Evolutionary conservation across 495 filamentous ascomycete genomes (phyloP).

Genomic region (Aspergillus olivimuriae): DNA sequence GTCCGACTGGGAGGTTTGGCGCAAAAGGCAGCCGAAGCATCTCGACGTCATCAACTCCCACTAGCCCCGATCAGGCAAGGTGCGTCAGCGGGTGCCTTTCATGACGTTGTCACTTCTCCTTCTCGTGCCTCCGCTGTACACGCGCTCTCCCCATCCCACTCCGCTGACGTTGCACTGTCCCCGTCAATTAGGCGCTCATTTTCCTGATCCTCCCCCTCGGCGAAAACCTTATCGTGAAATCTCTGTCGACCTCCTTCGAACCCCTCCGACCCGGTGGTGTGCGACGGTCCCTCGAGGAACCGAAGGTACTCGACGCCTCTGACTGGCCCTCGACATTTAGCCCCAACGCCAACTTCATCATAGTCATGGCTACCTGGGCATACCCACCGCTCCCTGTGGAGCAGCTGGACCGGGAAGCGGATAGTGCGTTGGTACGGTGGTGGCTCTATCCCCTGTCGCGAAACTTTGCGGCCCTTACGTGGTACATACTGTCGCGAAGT

Average conservation of each 20-base stretch:
- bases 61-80: constrained; percentile 21
- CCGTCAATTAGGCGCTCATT: background rate
- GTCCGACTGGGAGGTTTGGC: background rate
- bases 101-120: constrained; percentile 35
- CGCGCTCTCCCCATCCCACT: background rate
- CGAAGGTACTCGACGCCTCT: background rate
- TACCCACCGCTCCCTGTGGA: constrained; percentile 66
- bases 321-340: background rate
- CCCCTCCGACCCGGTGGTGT: too few species aligned
- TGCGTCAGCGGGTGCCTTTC: constrained; percentile 12
- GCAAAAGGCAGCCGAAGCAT: constrained; percentile 6
- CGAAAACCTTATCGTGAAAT: background rate
- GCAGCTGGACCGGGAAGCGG: constrained; percentile 58
- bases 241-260: background rate
- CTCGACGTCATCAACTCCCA: constrained; percentile 25
- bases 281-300: too few species aligned
- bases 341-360: background rate
- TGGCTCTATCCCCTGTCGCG: background rate
- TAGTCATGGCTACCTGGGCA: constrained; percentile 64
- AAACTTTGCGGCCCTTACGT: background rate
- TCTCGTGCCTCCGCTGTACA: too few species aligned
- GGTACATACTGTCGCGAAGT: too few species aligned
- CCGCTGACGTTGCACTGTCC: constrained; percentile 15
- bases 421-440: constrained; percentile 56
- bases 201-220: background rate